Base-by-base conservation (phyloP, 2,329 filamentous ascomycete species). In the Pestalotiopsis sp. region DNA sequence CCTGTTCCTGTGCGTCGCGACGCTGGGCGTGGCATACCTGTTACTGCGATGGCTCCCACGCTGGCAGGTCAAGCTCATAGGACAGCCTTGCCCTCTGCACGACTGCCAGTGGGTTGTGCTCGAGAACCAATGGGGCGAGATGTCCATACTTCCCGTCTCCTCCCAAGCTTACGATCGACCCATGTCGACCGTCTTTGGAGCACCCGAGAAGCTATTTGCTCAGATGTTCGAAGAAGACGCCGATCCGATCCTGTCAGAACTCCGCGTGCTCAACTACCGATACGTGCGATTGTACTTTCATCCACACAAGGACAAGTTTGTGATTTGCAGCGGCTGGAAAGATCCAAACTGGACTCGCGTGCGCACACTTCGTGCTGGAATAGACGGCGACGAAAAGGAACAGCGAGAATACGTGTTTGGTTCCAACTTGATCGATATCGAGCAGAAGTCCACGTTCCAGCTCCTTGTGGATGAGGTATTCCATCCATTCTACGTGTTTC, bases 401-500 rank as follows among this genome's bases (percentile, higher is more conserved):
- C 87, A 90, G 66, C 89, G 97, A 65, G 92, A 96, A 73, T 86
- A 90, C 56, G 92, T 98, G 4, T 99, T 99, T 79, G 95, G 95
- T 48, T 87, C 86, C 67, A 99, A 99, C 74, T 80, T 94, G 68
- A 97, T 99, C 72, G 93, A 98, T 70, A 97, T 99, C 72, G 89
- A 97, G 74, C 91, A 98, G 75, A 99, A 98, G 81, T 90, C 92
- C 1, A 87, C 91, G 17, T 86, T 89, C 1, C 93, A 97, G 75
- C 87, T 99, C 61, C 85, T 99, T 14, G 85, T 97, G 22, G 95
- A 99, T 73, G 96, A 99, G 83, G 91, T 93, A 22, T 94, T 99
- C 75, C 96, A 99, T 77, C 97, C 96, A 0, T 99, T 99, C 78
- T 99, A 99, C 78, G 92, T 99, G 67, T 99, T 99, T 77, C 96